Conservation (phyloP, 257 asterid species). For the Ehretia macrophylla region DNA sequence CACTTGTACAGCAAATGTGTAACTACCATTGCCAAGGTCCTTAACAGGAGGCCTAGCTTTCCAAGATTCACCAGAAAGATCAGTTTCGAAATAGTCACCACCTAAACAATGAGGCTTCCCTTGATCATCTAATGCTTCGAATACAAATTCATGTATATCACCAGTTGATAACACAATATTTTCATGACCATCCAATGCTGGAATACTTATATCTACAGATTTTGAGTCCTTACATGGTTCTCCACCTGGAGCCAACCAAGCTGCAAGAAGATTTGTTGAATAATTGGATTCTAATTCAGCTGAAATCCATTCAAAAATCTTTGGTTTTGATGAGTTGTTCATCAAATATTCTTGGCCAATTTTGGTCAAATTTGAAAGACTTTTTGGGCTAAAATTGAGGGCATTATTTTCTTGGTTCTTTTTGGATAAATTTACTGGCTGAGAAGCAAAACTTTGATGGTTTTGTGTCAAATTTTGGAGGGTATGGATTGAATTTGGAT, state of each 20-base stretch:
- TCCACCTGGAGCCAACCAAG: slow-evolving; percentile 67
- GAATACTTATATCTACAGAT: slow-evolving; percentile 49
- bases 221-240: slow-evolving; percentile 61
- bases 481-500: slow-evolving; percentile 20
- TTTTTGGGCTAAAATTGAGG: slow-evolving; percentile 10
- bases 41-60: slow-evolving; percentile 78
- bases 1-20: slow-evolving; percentile 61
- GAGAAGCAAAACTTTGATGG: slow-evolving; percentile 19
- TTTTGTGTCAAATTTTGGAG: too few species aligned
- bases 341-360: background rate
- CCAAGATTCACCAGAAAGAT: slow-evolving; percentile 79
- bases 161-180: slow-evolving; percentile 46
- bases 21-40: slow-evolving; percentile 70
- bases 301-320: slow-evolving; percentile 52
- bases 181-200: slow-evolving; percentile 41
- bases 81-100: slow-evolving; percentile 87
- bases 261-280: slow-evolving; percentile 47
- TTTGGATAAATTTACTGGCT: slow-evolving; percentile 9
- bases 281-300: slow-evolving; percentile 53
- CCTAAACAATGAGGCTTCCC: slow-evolving; percentile 68
- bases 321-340: background rate
- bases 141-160: slow-evolving; percentile 61
- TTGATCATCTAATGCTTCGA: slow-evolving; percentile 73
- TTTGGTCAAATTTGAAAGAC: background rate
- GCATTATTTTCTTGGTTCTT: slow-evolving; percentile 5